Conservation (phyloP, 805 yeast species). For the Metschnikowia sp. region DNA sequence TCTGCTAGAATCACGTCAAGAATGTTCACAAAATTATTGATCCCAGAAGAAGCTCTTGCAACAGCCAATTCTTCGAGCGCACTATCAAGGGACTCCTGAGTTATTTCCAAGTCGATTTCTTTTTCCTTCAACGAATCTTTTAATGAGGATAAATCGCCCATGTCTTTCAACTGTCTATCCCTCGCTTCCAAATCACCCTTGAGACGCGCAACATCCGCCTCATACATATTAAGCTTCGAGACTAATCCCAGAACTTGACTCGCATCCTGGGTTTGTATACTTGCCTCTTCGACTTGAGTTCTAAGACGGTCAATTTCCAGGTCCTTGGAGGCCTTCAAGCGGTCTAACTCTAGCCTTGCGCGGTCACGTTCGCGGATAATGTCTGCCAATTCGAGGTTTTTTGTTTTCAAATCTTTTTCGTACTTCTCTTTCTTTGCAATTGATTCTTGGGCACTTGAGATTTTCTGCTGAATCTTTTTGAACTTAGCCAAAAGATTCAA, state of each 20-base stretch:
- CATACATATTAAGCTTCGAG: constrained; percentile 57
- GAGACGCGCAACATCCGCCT: constrained; percentile 55
- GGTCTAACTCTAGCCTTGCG: constrained; percentile 78
- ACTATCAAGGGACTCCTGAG: constrained; percentile 75
- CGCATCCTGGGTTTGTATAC: constrained; percentile 55
- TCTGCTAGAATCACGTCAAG: constrained; percentile 70
- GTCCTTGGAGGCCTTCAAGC: constrained; percentile 60
- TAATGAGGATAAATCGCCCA: constrained; percentile 28
- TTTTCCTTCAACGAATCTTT: constrained; percentile 54
- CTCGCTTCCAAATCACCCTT: constrained; percentile 32
- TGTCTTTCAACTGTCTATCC: constrained; percentile 20
- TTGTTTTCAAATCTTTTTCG: constrained; percentile 80
- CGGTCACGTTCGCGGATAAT: constrained; percentile 86
- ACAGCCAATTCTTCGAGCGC: constrained; percentile 60
- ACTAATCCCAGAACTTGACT: constrained; percentile 62
- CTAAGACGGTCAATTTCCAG: constrained; percentile 64
- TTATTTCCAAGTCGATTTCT: constrained; percentile 74
- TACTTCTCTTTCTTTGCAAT: constrained; percentile 76
- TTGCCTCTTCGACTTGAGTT: constrained; percentile 59
- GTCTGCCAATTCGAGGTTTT: constrained; percentile 84
- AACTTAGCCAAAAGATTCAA: constrained; percentile 71
- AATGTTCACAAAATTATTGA: constrained; percentile 46
- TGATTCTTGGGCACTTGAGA: constrained; percentile 86
- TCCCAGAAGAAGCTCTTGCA: constrained; percentile 46
- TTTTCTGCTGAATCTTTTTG: constrained; percentile 80